These are phyloP conservation scores for Fusarium sp. DNA, from an alignment of 2,329 filamentous ascomycete genomes.

Conservation along the genomic window DNA sequence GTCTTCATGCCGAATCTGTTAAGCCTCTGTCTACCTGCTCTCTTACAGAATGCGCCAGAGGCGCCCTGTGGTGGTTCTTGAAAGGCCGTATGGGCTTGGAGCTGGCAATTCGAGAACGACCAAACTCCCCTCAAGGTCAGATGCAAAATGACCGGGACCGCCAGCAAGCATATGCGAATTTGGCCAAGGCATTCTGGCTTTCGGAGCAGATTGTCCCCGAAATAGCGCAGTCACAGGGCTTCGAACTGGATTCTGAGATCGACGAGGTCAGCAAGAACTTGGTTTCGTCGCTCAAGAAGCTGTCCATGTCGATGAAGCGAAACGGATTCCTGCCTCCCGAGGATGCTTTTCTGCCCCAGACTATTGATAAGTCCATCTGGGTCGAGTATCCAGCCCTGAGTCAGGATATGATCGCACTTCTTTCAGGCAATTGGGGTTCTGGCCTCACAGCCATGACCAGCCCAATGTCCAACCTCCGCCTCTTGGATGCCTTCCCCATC, in stretches of 20 bases:
- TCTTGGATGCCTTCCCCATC: constrained; percentile 79
- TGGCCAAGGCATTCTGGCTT: constrained; percentile 91
- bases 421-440: constrained; percentile 71
- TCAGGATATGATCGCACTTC: constrained; percentile 76
- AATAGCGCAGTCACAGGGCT: constrained; percentile 57
- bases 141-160: constrained; percentile 66
- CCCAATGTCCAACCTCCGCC: constrained; percentile 60
- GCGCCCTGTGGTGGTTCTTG: constrained; percentile 90
- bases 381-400: constrained; percentile 80
- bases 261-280: constrained; percentile 68
- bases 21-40: constrained; percentile 73
- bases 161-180: constrained; percentile 85
- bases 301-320: constrained; percentile 85
- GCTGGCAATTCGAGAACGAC: constrained; percentile 73
- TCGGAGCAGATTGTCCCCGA: constrained; percentile 66
- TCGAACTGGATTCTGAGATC: constrained; percentile 59
- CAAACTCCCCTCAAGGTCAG: constrained; percentile 62
- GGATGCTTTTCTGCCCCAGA: constrained; percentile 77
- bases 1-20: constrained; percentile 79
- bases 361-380: constrained; percentile 86
- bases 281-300: constrained; percentile 75
- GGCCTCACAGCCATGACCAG: constrained; percentile 61
- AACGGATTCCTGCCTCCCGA: constrained; percentile 82
- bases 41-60: constrained; percentile 76
- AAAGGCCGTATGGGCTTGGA: constrained; percentile 84